Conservation (phyloP, 495 filamentous ascomycete genomes). For the Penicillium desertorum region DNA sequence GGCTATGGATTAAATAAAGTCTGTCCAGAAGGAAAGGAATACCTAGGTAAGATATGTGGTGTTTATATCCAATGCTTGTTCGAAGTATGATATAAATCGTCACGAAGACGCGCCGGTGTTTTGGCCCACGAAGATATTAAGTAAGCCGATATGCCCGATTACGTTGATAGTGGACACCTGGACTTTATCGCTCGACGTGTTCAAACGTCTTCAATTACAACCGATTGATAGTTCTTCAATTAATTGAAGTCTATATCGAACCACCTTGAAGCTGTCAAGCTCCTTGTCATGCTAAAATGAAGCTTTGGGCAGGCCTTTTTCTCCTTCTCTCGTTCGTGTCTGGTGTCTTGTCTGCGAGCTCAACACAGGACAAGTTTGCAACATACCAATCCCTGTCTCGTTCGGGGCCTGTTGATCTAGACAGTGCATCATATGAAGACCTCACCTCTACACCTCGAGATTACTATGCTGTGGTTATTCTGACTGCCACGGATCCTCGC, state of each 20-base stretch:
- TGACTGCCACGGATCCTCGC: slow-evolving; percentile 82
- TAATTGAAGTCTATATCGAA: slow-evolving; percentile 1
- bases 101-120: slow-evolving; percentile 12
- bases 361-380: slow-evolving; percentile 54
- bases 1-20: background rate
- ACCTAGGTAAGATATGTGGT: background rate
- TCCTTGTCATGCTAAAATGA: slow-evolving; percentile 44
- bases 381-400: slow-evolving; percentile 66
- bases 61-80: background rate
- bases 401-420: slow-evolving; percentile 68
- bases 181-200: slow-evolving; percentile 15
- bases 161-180: slow-evolving; percentile 35
- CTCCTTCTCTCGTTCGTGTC: slow-evolving; percentile 52
- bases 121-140: slow-evolving; percentile 3
- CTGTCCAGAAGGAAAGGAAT: background rate
- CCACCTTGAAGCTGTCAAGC: slow-evolving; percentile 1
- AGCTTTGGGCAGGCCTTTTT: slow-evolving; percentile 53
- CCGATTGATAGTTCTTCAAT: slow-evolving; percentile 12
- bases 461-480: slow-evolving; percentile 76
- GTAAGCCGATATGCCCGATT: slow-evolving; percentile 8
- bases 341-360: slow-evolving; percentile 37
- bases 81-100: background rate
- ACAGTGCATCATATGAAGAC: slow-evolving; percentile 70
- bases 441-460: slow-evolving; percentile 76
- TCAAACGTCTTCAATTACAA: slow-evolving; percentile 13